Conservation (phyloP, 306 rosid species). For the Quercus suber region DNA sequence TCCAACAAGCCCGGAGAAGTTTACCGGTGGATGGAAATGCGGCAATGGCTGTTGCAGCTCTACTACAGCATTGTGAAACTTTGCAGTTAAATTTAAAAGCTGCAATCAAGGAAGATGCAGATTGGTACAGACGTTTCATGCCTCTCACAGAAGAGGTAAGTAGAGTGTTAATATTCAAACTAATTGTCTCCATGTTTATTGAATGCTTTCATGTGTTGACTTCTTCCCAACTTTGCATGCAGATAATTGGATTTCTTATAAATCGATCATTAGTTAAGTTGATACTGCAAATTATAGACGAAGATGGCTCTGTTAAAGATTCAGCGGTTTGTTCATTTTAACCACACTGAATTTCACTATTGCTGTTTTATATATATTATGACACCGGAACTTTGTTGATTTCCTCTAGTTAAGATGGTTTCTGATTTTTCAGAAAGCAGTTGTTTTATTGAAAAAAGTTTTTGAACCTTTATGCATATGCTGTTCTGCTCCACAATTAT, state of each 20-base stretch:
- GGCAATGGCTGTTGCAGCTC: slow-evolving; percentile 60
- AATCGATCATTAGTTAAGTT: slow-evolving; percentile 66
- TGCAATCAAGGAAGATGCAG: slow-evolving; percentile 63
- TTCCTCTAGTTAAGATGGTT: slow-evolving; percentile 19
- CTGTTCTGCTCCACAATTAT: slow-evolving; percentile 18
- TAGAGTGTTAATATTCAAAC: slow-evolving; percentile 20
- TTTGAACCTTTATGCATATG: slow-evolving; percentile 15
- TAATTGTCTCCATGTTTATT: slow-evolving; percentile 7
- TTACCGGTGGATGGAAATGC: slow-evolving; percentile 51
- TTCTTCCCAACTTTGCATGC: slow-evolving; percentile 28
- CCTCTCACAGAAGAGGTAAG: slow-evolving; percentile 85
- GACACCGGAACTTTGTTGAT: slow-evolving; percentile 11
- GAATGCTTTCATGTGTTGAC: slow-evolving; percentile 13
- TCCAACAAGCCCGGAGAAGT: slow-evolving; percentile 62
- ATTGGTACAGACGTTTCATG: slow-evolving; percentile 79
- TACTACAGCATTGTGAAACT: slow-evolving; percentile 63
- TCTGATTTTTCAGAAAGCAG: slow-evolving; percentile 11
- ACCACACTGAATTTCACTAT: slow-evolving; percentile 11
- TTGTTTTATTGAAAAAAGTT: slow-evolving; percentile 7
- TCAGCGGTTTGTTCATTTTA: slow-evolving; percentile 74
- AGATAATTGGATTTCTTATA: slow-evolving; percentile 66
- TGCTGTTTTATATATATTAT: background rate
- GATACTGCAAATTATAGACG: slow-evolving; percentile 75
- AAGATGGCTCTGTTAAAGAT: slow-evolving; percentile 83
- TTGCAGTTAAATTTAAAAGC: slow-evolving; percentile 67